Conservation (phyloP, 345 rosid species). For the Brassica juncea region DNA sequence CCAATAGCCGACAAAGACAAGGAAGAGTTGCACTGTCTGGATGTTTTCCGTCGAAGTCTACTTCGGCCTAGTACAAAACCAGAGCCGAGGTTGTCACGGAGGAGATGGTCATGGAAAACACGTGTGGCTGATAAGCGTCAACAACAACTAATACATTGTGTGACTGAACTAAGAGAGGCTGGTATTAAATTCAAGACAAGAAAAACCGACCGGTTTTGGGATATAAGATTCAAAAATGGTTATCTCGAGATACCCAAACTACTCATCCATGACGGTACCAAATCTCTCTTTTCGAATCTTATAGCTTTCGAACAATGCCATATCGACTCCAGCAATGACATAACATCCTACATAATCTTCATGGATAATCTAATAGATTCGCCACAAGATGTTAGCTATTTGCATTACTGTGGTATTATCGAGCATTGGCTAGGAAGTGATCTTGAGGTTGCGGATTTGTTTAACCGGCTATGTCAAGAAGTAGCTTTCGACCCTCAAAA, state of each 20-base stretch:
- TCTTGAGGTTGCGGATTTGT: conserved; percentile 73
- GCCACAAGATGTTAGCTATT: conserved; percentile 64
- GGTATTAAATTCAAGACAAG: conserved; percentile 69
- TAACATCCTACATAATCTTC: conserved; percentile 78
- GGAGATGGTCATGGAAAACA: conserved; percentile 48
- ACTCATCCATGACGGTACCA: conserved; percentile 83
- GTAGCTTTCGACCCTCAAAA: conserved; percentile 69
- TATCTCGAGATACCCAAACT: conserved; percentile 67
- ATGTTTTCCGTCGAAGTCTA: neutral
- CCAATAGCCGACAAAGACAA: conserved; percentile 61
- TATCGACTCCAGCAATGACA: conserved; percentile 68
- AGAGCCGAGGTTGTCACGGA: conserved; percentile 46
- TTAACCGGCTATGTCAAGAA: conserved; percentile 77
- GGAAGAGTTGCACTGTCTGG: conserved; percentile 17
- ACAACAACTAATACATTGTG: conserved; percentile 74
- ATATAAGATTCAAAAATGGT: conserved; percentile 70
- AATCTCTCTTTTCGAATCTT: conserved; percentile 79
- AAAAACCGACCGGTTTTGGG: conserved; percentile 89
- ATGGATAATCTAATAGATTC: conserved; percentile 89
- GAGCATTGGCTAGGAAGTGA: conserved; percentile 91
- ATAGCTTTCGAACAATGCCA: conserved; percentile 89
- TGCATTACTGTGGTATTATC: conserved; percentile 74
- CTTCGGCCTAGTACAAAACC: neutral
- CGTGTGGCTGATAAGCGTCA: conserved; percentile 76
- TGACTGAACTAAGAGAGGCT: conserved; percentile 66